Percentiles rank a stretch among this genome's conserved stretches.
Evolutionary conservation across 2,329 filamentous ascomycete genomes (phyloP).

Genomic region (Dactylellina drechsleri): DNA sequence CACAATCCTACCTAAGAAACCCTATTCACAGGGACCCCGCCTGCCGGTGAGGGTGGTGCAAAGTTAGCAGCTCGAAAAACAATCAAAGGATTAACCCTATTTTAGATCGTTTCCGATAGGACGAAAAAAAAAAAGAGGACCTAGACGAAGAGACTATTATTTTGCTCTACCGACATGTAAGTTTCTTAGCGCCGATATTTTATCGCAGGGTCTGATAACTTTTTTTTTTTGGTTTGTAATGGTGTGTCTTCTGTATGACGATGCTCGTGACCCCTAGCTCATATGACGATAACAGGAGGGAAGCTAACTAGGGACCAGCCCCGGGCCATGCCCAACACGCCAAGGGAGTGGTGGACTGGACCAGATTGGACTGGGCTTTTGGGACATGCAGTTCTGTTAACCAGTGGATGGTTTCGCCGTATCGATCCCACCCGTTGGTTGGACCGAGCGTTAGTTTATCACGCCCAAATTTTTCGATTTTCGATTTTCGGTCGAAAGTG

Average conservation of each 20-base stretch:
- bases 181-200: slow-evolving; percentile 41
- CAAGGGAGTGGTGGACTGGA: no score
- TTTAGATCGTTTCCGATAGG: slow-evolving; percentile 12
- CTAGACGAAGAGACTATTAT: neutral
- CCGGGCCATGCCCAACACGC: no score
- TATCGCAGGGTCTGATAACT: slow-evolving; percentile 32
- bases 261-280: slow-evolving; percentile 52
- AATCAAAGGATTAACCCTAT: no score
- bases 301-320: slow-evolving; percentile 1
- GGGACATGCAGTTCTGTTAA: neutral
- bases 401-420: slow-evolving; percentile 16
- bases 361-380: neutral
- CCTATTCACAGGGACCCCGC: no score
- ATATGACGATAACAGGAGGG: slow-evolving; percentile 53
- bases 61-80: no score
- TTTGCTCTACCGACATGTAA: slow-evolving; percentile 10
- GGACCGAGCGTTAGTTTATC: slow-evolving; percentile 33
- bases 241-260: slow-evolving; percentile 23
- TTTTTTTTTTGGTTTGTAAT: neutral
- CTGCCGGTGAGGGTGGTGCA: no score
- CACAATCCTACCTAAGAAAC: no score
- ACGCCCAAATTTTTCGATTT: slow-evolving; percentile 27
- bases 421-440: slow-evolving; percentile 30
- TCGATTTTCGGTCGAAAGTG: slow-evolving; percentile 23
- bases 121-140: slow-evolving; percentile 22